These are phyloP conservation scores for Vaccinium macrocarpon DNA, from an alignment of 148 eudicot species.

Conservation along the genomic window DNA sequence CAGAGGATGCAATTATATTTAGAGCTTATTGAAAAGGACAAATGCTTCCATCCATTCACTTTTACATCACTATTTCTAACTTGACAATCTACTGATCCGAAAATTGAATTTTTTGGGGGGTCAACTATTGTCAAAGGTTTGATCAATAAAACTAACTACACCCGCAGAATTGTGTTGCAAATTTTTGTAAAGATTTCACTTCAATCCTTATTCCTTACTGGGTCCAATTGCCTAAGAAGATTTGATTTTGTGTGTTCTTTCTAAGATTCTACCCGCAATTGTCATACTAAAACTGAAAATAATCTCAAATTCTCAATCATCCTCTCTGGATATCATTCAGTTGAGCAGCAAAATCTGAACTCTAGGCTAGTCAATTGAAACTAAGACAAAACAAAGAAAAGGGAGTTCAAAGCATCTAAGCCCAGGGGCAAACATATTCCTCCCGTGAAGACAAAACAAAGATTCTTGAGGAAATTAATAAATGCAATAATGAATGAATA, in stretches of 20 bases:
- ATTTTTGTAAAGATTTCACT: not conserved
- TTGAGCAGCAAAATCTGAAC: not conserved
- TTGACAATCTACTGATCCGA: not conserved
- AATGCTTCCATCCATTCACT: not conserved
- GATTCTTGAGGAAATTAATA: constrained; percentile 13
- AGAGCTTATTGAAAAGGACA: not conserved
- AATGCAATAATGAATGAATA: not conserved
- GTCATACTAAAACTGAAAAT: not conserved
- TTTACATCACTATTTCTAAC: not conserved
- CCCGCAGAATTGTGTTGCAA: not conserved
- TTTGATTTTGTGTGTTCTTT: not conserved
- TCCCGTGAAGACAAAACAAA: not conserved
- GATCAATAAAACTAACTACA: not conserved
- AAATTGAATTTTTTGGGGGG: not conserved
- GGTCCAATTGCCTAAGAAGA: constrained; percentile 1
- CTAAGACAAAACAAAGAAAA: not conserved
- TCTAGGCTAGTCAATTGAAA: not conserved
- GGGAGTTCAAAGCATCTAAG: constrained; percentile 4
- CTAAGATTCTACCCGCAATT: not conserved
- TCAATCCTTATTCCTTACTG: not conserved
- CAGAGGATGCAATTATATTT: not conserved
- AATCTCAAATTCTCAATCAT: not conserved
- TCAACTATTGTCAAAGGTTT: not conserved
- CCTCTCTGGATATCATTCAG: not conserved
- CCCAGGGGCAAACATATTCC: not conserved